Evolutionary conservation across 2,329 filamentous ascomycete genomes (phyloP).

Genomic region (Cryphonectria radicalis): DNA sequence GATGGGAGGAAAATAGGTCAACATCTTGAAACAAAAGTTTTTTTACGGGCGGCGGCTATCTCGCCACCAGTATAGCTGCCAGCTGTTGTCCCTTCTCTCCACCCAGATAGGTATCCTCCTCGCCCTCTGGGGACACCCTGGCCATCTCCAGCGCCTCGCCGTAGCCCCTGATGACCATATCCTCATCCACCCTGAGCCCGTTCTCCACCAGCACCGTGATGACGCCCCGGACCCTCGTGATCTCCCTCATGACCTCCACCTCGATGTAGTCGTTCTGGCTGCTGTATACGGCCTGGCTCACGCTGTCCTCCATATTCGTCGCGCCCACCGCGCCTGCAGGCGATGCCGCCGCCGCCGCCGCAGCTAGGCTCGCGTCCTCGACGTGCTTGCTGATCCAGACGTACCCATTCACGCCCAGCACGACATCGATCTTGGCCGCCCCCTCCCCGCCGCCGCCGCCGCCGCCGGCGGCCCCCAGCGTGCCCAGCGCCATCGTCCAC

Average conservation of each 20-base stretch:
- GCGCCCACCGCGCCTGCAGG: slow-evolving; percentile 68
- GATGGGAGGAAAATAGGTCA: no score
- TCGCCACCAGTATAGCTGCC: slow-evolving; percentile 45
- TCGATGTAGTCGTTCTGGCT: slow-evolving; percentile 91
- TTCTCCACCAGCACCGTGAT: slow-evolving; percentile 82
- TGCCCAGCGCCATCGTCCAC: slow-evolving; percentile 72
- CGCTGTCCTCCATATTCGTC: slow-evolving; percentile 85
- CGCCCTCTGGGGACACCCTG: slow-evolving; percentile 58
- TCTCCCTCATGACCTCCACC: slow-evolving; percentile 80
- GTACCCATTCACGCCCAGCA: slow-evolving; percentile 94
- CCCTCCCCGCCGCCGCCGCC: no score
- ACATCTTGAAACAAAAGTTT: no score
- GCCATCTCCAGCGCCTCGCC: slow-evolving; percentile 78
- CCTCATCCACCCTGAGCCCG: slow-evolving; percentile 85
- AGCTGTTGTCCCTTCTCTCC: slow-evolving; percentile 59
- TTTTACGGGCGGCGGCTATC: slow-evolving; percentile 11
- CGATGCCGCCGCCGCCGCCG: slow-evolving; percentile 50
- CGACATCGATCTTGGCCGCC: slow-evolving; percentile 75
- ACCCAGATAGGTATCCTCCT: slow-evolving; percentile 64
- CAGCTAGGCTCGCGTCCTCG: slow-evolving; percentile 56
- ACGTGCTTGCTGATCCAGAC: slow-evolving; percentile 92
- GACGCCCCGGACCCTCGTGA: slow-evolving; percentile 80
- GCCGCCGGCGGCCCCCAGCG: slow-evolving; percentile 30
- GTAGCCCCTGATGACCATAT: slow-evolving; percentile 82
- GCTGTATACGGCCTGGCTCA: slow-evolving; percentile 86